These are phyloP conservation scores for Thermomucor indicae-seudaticae DNA, from an alignment of 371 early-diverging fungal genomes.

Conservation along the genomic window DNA sequence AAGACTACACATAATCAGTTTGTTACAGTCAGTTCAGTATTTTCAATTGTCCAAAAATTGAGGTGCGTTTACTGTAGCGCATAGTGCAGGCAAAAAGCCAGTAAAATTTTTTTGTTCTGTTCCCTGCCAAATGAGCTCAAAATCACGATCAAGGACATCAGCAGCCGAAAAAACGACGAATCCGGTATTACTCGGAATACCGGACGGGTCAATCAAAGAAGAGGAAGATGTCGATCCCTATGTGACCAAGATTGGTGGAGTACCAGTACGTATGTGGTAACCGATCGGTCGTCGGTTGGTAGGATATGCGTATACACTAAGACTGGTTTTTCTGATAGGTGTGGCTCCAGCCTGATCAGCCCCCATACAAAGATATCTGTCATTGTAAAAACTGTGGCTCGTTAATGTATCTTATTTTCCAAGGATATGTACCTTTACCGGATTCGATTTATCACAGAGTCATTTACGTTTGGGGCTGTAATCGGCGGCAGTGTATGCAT, in stretches of 20 bases:
- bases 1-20: too few relatives aligned
- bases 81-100: too few relatives aligned
- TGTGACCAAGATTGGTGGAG: conserved; percentile 67
- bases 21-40: too few relatives aligned
- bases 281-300: too few relatives aligned
- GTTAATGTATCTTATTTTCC: conserved; percentile 63
- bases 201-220: conserved; percentile 54
- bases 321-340: conserved; percentile 17
- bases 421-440: conserved; percentile 71
- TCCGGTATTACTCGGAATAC: conserved; percentile 55
- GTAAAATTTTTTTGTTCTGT: too few relatives aligned
- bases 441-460: conserved; percentile 72
- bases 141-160: too few relatives aligned
- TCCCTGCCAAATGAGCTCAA: too few relatives aligned
- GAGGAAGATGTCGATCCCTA: conserved; percentile 57
- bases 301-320: too few relatives aligned
- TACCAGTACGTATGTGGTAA: conserved; percentile 46
- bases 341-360: conserved; percentile 28
- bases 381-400: conserved; percentile 41
- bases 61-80: too few relatives aligned
- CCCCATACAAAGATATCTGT: conserved; percentile 18
- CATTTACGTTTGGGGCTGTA: conserved; percentile 79
- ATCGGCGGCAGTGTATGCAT: conserved; percentile 64
- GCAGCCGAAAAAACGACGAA: too few relatives aligned
- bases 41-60: too few relatives aligned